phyloP scores from a whole-genome alignment of 148 eudicot genomes.

The Rhododendron mucronatum region DNA sequence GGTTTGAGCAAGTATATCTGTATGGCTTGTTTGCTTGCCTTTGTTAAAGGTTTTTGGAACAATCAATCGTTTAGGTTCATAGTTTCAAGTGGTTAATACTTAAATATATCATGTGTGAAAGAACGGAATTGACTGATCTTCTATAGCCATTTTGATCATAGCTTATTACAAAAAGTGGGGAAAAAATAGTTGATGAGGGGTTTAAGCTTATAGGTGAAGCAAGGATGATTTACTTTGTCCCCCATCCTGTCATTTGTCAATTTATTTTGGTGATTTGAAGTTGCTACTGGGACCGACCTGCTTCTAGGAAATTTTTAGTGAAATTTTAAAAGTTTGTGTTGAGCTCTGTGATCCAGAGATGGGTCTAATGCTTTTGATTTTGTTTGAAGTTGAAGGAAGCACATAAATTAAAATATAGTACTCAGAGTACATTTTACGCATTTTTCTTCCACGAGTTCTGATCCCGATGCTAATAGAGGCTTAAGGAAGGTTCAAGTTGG shows the following conservation, averaged over 20 bases:
- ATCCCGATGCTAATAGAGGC: background rate
- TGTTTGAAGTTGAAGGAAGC: conserved; percentile 1
- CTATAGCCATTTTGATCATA: background rate
- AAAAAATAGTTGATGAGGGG: background rate
- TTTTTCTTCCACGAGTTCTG: background rate
- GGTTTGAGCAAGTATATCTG: background rate
- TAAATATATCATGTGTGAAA: background rate
- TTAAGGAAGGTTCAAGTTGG: background rate
- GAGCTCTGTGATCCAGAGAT: background rate
- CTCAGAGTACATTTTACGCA: background rate
- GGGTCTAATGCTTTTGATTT: too few species aligned
- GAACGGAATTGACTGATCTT: background rate
- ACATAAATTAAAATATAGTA: too few species aligned
- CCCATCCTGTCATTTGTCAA: background rate
- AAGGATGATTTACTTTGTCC: conserved; percentile 1
- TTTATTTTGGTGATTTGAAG: background rate
- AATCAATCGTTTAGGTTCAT: background rate
- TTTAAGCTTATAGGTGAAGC: background rate
- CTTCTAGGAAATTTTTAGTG: background rate
- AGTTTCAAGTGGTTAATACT: background rate
- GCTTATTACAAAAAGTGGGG: background rate
- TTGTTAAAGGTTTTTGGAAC: background rate
- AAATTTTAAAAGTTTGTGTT: background rate
- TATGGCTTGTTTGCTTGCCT: conserved; percentile 5
- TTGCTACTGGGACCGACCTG: background rate